Evolutionary conservation across 768 basidiomycete species (phyloP).

Genomic region (Erythrobasidium yunnanense): DNA sequence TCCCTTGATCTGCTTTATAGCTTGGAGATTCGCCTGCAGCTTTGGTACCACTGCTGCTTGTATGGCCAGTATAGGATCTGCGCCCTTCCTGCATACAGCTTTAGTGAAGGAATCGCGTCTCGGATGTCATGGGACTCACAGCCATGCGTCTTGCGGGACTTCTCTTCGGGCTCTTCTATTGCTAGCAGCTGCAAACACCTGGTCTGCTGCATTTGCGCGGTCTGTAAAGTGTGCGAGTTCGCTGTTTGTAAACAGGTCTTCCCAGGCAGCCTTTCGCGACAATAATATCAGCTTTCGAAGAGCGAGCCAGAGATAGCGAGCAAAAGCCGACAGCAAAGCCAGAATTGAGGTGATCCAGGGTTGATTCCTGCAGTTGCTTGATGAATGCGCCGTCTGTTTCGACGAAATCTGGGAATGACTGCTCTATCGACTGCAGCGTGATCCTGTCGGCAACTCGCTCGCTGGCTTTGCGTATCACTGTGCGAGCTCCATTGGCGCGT

Average conservation of each 20-base stretch:
- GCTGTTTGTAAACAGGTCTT: conserved; percentile 7
- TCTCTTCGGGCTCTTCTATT: neutral
- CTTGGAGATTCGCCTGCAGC: conserved; percentile 8
- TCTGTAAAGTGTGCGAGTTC: conserved; percentile 1
- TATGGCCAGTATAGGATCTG: conserved; percentile 14
- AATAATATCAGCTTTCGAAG: neutral
- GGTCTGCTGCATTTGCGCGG: neutral
- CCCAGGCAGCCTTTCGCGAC: neutral
- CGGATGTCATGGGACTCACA: neutral
- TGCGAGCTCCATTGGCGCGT: neutral
- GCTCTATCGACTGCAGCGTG: conserved; percentile 11
- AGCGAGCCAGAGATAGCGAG: neutral
- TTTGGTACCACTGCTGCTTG: neutral
- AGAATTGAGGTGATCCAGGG: conserved; percentile 13
- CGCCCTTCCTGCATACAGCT: neutral
- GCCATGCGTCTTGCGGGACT: conserved; percentile 21
- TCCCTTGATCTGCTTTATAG: neutral
- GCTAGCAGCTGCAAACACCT: conserved; percentile 2
- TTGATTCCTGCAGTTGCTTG: neutral
- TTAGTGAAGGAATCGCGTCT: neutral
- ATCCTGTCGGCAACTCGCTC: conserved; percentile 5
- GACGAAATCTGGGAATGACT: conserved; percentile 22
- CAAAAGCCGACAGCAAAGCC: conserved; percentile 22
- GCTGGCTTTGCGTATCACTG: conserved; percentile 7
- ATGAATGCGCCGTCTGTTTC: conserved; percentile 11